Evolutionary conservation across 331 rosid genomes (phyloP), one percentile per base, ranked within the genome.

Genomic region (Malus hybrid): DNA sequence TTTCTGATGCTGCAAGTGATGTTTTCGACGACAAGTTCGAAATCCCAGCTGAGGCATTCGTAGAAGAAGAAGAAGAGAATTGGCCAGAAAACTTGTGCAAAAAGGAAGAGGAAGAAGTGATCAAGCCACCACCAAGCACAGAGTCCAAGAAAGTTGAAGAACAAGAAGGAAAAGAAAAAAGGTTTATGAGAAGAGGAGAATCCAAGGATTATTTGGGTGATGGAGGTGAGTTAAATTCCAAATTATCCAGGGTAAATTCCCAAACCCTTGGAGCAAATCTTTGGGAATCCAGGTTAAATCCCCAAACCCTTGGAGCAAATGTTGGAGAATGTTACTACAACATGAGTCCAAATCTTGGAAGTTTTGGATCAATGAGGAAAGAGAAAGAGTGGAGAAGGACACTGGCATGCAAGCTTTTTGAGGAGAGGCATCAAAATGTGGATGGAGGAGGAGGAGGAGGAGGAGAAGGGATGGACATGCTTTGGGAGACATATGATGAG

Each of bases 401-500:
- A 6, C 71, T 94, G 70, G 99, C 99, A 9, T 90, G 97, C 81
- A 92, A 92, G 80, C 97, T 92, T 15, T 92, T 92, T 36, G 99
- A 94, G 83, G 97, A 94, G 68, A 68, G 95, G 52, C 90, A 72
- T 57, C 76, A 88, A 46, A 85, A 86, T 71, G 87, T 56, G 29
- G 81, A 62, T 14, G 82, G 73, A 19, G 93, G 86, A 36, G 81
- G 77, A 26, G 99, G 88, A 66, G 95, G 89, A 19, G 93, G 86
- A 32, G 81, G 77, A 28, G 99, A 90, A 63, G 95, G 89, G 11
- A 94, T 94, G 99, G 99, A 94, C 72, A 75, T 89, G 86, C 91
- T 94, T 33, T 91, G 99, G 99, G 99, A 94, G 76, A 88, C 97
- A 56, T 85, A 94, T 56, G 99, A 94, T 64, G 99, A 88, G 80